These are phyloP conservation scores for Rhizomucor pusillus DNA, from an alignment of 371 early-diverging fungal species.

Conservation along the genomic window DNA sequence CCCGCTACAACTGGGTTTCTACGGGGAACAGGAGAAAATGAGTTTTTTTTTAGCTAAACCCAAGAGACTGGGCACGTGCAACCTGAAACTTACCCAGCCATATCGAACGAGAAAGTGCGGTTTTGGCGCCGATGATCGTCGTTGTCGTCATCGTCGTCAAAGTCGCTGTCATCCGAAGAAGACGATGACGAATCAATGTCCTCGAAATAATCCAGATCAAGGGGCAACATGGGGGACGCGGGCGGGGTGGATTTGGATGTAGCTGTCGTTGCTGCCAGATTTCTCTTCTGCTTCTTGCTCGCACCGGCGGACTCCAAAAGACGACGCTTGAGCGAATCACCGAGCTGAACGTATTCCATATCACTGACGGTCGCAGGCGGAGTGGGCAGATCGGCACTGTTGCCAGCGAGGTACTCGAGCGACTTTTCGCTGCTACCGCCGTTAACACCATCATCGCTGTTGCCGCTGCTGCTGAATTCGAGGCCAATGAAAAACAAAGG, in stretches of 20 bases:
- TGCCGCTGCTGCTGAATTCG: conserved; percentile 6
- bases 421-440: not conserved
- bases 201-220: conserved; percentile 12
- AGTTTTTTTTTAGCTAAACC: too few species aligned
- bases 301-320: not conserved
- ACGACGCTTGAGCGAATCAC: conserved; percentile 12
- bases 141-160: conserved; percentile 12
- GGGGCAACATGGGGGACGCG: conserved; percentile 11
- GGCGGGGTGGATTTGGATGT: conserved; percentile 9
- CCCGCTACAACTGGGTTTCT: conserved; percentile 7
- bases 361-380: conserved; percentile 16
- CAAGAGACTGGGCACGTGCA: not conserved
- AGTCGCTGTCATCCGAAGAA: too few species aligned
- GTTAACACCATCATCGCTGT: not conserved
- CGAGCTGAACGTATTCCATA: conserved; percentile 8
- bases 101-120: not conserved
- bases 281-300: not conserved
- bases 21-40: not conserved
- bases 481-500: conserved; percentile 27
- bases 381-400: conserved; percentile 17
- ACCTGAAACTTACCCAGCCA: conserved; percentile 6
- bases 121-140: not conserved
- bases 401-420: not conserved
- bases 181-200: conserved; percentile 21
- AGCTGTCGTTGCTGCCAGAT: conserved; percentile 4